Evolutionary conservation across 2,329 filamentous ascomycete genomes (phyloP), one percentile per base, ranked within the genome.

Genomic region (Dactylellina leptospora): DNA sequence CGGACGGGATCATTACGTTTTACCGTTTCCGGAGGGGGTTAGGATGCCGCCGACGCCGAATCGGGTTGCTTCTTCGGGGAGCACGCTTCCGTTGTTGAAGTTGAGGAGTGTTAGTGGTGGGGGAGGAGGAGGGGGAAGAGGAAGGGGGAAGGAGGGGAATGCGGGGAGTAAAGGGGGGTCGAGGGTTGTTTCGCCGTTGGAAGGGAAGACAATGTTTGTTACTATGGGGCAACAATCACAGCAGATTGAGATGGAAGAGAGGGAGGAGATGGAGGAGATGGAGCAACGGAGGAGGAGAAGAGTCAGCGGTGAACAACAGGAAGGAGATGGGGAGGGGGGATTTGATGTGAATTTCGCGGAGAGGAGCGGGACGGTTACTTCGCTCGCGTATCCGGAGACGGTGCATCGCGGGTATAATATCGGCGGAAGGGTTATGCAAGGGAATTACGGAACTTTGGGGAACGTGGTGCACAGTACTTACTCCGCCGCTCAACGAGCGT

Each of bases 391-490:
- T 25, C 66, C 66, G 9, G 25, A 54, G 51, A 53, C 51, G 2
- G 58, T 16, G 4, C 66, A 71, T 30, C 27, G 58, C 13, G 56
- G 8, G 1, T n/a, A n/a, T n/a, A n/a, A n/a, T n/a, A 38, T 40
- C 2, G 9, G n/a, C 4, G 40, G 22, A 40, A 5, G 40, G 40
- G 40, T 18, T 45, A 6, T 33, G 16, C 13, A 25, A 5, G 53
- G 53, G 20, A 50, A 42, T 1, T 63, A 71, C 38, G 66, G 66
- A 13, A 71, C 66, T 0, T 27, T 71, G 25, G 66, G 66, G 8
- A 16, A 62, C 40, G 45, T 71, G 10, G 54, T 71, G 56, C 58
- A 54, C 22, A 71, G 58, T 47, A 71, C 66, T 38, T 71, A 71
- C 18, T 62, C 58, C 9, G 66, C 58, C 10, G 66, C 66, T n/a